Conservation (phyloP, 805 yeast species). For the Clavispora phyllophila region DNA sequence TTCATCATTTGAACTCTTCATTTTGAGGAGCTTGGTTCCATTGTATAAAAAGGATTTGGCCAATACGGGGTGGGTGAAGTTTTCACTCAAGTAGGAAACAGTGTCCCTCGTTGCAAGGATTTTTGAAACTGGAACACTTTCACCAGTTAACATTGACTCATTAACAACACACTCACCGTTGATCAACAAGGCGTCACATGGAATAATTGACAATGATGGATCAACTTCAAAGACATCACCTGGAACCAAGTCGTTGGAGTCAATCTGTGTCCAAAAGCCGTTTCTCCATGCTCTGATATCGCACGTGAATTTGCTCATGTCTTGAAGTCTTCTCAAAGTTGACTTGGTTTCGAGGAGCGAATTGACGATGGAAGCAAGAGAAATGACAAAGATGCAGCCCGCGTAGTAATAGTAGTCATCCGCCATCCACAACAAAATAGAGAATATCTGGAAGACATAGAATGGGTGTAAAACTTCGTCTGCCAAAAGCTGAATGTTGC, state of each 20-base stretch:
- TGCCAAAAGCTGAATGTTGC: slow-evolving; percentile 57
- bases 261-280: slow-evolving; percentile 83
- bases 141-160: slow-evolving; percentile 98
- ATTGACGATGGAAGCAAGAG: slow-evolving; percentile 71
- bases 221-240: slow-evolving; percentile 95
- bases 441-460: slow-evolving; percentile 89
- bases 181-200: slow-evolving; percentile 83
- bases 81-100: slow-evolving; percentile 51
- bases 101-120: slow-evolving; percentile 58
- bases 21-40: slow-evolving; percentile 86
- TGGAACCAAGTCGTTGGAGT: slow-evolving; percentile 80
- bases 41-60: slow-evolving; percentile 74
- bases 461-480: slow-evolving; percentile 95
- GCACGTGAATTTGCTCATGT: slow-evolving; percentile 69
- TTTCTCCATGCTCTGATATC: slow-evolving; percentile 87
- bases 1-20: slow-evolving; percentile 64
- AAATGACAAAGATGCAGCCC: slow-evolving; percentile 81
- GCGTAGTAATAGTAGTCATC: slow-evolving; percentile 96
- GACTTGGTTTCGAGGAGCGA: slow-evolving; percentile 82
- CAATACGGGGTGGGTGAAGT: slow-evolving; percentile 59
- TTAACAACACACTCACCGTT: slow-evolving; percentile 96
- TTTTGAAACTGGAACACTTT: slow-evolving; percentile 94
- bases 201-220: slow-evolving; percentile 66
- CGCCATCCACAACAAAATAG: slow-evolving; percentile 84
- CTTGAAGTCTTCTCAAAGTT: slow-evolving; percentile 65